Evolutionary conservation across 257 asterid genomes (phyloP).

Genomic region (Gynochthodes officinalis): DNA sequence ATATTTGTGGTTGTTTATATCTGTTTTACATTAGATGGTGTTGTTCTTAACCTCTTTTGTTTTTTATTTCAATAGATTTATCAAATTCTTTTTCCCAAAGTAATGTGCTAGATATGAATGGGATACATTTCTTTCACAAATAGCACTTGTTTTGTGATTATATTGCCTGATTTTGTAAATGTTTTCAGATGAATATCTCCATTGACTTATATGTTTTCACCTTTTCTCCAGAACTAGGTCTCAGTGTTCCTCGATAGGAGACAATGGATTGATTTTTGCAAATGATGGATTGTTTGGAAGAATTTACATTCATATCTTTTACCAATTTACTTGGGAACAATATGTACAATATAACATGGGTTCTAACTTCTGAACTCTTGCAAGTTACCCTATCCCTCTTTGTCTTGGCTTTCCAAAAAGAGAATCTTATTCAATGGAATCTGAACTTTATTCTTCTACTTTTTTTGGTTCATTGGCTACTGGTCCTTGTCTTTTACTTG

Average conservation of each 20-base stretch:
- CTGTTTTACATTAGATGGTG: too few species aligned
- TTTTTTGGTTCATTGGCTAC: not conserved
- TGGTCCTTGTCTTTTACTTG: not conserved
- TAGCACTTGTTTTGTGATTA: not conserved
- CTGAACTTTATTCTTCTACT: not conserved
- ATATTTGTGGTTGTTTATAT: not conserved
- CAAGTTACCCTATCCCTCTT: not conserved
- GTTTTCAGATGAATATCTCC: not conserved
- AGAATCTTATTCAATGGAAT: not conserved
- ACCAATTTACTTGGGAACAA: not conserved
- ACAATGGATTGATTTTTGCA: constrained; percentile 14
- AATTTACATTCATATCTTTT: not conserved
- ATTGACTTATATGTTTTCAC: constrained; percentile 23
- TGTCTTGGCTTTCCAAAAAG: not conserved
- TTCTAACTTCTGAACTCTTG: constrained; percentile 1
- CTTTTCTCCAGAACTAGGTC: constrained; percentile 65
- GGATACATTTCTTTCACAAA: not conserved
- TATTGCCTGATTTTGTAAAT: not conserved
- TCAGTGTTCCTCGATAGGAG: constrained; percentile 70
- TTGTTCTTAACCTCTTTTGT: not conserved
- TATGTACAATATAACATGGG: not conserved
- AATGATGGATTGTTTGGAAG: constrained; percentile 1
- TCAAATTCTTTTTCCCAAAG: not conserved
- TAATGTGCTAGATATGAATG: not conserved
- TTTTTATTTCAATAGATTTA: not conserved